Conservation (phyloP, 2,329 filamentous ascomycete genomes). For the Trichoderma simmonsii region DNA sequence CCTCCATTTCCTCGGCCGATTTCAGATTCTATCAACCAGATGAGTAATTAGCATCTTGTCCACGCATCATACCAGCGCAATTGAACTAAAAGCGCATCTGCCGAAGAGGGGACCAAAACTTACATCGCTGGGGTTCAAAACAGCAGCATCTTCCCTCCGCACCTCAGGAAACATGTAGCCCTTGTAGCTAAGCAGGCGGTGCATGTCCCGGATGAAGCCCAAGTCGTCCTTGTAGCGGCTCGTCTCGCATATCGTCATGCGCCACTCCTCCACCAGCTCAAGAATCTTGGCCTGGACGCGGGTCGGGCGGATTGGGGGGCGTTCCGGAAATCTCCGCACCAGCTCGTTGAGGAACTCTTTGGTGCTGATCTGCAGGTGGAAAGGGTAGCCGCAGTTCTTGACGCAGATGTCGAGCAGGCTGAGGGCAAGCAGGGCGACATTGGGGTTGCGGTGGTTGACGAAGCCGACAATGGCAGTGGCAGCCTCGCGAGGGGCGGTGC, state of each 20-base stretch:
- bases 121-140: constrained; percentile 95
- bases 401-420: constrained; percentile 96
- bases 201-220: constrained; percentile 97
- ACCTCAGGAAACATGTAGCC: constrained; percentile 95
- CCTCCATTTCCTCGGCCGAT: constrained; percentile 97
- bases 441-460: constrained; percentile 95
- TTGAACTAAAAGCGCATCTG: background rate
- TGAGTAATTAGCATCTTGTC: background rate
- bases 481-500: constrained; percentile 89
- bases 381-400: constrained; percentile 99
- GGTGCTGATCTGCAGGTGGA: constrained; percentile 96
- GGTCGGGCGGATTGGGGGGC: constrained; percentile 80
- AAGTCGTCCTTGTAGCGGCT: constrained; percentile 96
- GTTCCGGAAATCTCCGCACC: constrained; percentile 90
- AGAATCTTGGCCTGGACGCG: constrained; percentile 90
- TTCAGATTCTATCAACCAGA: constrained; percentile 68
- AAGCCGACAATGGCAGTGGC: constrained; percentile 89
- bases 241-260: constrained; percentile 95
- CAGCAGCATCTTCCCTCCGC: constrained; percentile 87
- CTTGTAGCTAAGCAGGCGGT: constrained; percentile 91
- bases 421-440: constrained; percentile 86
- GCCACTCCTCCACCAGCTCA: constrained; percentile 97
- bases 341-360: constrained; percentile 99
- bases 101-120: constrained; percentile 32
- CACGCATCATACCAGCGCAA: background rate